These are phyloP conservation scores for Lactarius indigo DNA, from an alignment of 768 basidiomycete genomes.

Conservation along the genomic window DNA sequence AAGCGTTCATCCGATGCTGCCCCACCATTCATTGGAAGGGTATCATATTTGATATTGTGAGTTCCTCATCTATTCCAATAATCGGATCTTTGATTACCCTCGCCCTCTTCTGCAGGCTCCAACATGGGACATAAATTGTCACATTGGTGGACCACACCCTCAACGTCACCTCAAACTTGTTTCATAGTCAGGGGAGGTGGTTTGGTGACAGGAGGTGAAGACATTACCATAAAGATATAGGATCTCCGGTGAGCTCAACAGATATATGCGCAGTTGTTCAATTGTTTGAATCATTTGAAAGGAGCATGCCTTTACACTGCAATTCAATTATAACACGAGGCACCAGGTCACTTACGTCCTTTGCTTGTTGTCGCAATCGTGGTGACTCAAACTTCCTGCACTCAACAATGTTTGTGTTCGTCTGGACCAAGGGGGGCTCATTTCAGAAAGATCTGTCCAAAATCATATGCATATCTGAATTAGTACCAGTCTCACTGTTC, in stretches of 20 bases:
- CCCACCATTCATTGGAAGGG: constrained; percentile 88
- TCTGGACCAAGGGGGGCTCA: constrained; percentile 97
- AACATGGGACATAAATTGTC: constrained; percentile 53
- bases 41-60: constrained; percentile 81
- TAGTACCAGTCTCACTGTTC: constrained; percentile 50
- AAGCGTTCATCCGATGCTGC: constrained; percentile 90
- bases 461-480: constrained; percentile 93
- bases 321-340: constrained; percentile 91
- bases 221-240: constrained; percentile 98
- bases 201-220: constrained; percentile 96
- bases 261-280: neutral
- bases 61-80: constrained; percentile 56
- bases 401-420: constrained; percentile 95
- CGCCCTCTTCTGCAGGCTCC: constrained; percentile 35
- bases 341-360: constrained; percentile 56
- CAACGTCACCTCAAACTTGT: constrained; percentile 92
- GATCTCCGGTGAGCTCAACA: constrained; percentile 73
- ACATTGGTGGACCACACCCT: constrained; percentile 88
- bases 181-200: constrained; percentile 97
- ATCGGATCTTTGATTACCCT: constrained; percentile 32
- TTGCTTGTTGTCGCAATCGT: constrained; percentile 8
- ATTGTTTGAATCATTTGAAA: constrained; percentile 32
- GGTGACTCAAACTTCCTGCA: constrained; percentile 20
- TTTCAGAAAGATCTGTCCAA: constrained; percentile 96
- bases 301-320: constrained; percentile 73